Evolutionary conservation across 768 basidiomycete genomes (phyloP).

Genomic region (Pleurotus eryngii): DNA sequence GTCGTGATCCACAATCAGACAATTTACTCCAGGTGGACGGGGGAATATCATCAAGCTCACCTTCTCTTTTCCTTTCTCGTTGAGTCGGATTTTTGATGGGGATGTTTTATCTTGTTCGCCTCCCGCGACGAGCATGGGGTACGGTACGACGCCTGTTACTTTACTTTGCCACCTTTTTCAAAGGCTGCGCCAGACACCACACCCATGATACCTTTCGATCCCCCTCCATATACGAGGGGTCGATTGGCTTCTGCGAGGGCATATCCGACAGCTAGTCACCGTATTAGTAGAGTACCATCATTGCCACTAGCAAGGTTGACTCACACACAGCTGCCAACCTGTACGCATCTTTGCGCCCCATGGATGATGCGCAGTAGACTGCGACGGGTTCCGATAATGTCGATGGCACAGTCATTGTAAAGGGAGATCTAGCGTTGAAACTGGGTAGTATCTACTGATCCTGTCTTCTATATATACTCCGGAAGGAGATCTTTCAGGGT

Average conservation of each 20-base stretch:
- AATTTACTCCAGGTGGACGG: neutral
- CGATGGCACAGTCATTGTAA: neutral
- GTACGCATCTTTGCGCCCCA: slow-evolving; percentile 61
- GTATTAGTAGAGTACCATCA: slow-evolving; percentile 3
- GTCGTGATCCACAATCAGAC: neutral
- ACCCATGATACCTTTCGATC: slow-evolving; percentile 84
- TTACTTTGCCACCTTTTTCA: slow-evolving; percentile 66
- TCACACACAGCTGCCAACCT: slow-evolving; percentile 66
- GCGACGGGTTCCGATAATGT: slow-evolving; percentile 43
- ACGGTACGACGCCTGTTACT: slow-evolving; percentile 77
- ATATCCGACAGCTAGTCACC: slow-evolving; percentile 60
- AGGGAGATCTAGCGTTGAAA: neutral
- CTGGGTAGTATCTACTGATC: neutral
- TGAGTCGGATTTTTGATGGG: slow-evolving; percentile 14
- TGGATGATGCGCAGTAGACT: slow-evolving; percentile 81
- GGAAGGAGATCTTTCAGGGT: neutral
- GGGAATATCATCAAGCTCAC: slow-evolving; percentile 3
- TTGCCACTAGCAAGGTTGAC: slow-evolving; percentile 22
- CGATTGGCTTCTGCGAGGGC: slow-evolving; percentile 61
- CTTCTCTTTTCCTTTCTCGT: slow-evolving; percentile 23
- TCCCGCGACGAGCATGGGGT: slow-evolving; percentile 65
- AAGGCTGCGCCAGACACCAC: slow-evolving; percentile 64
- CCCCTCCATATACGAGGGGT: slow-evolving; percentile 86
- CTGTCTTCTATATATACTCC: neutral
- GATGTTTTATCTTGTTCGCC: slow-evolving; percentile 53